These are phyloP conservation scores for Ogataea naganishii DNA, from an alignment of 805 yeast genomes.

Conservation along the genomic window DNA sequence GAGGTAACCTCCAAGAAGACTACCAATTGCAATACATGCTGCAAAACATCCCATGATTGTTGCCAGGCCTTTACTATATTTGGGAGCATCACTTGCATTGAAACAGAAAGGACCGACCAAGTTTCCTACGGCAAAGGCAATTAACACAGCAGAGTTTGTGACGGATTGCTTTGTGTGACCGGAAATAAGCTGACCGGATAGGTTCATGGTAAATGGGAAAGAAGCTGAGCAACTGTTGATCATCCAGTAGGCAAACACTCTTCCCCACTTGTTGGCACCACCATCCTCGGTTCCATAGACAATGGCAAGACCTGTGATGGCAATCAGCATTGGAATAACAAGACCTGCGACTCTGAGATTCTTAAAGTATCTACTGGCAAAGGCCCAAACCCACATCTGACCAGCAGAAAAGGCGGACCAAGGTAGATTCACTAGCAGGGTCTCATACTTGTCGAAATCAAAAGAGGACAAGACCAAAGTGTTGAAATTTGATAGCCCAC, in stretches of 20 bases:
- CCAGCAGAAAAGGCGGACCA: constrained; percentile 17
- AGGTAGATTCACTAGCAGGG: constrained; percentile 7
- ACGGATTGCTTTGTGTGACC: constrained; percentile 46
- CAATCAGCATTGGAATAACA: constrained; percentile 14
- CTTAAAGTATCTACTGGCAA: constrained; percentile 7
- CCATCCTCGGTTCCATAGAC: constrained; percentile 17
- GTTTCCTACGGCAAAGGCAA: constrained; percentile 47
- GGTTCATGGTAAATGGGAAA: constrained; percentile 19
- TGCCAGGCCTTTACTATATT: constrained; percentile 30
- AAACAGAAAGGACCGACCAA: constrained; percentile 45
- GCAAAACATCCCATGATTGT: constrained; percentile 30
- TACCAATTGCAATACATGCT: constrained; percentile 23
- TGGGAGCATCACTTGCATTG: constrained; percentile 34
- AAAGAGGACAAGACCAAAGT: constrained; percentile 17
- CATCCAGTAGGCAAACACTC: constrained; percentile 24
- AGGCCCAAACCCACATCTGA: constrained; percentile 12
- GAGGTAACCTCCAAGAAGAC: constrained; percentile 20
- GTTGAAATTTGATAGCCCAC: constrained; percentile 20
- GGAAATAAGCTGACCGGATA: constrained; percentile 28
- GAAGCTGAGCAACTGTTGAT: constrained; percentile 17
- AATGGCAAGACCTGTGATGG: constrained; percentile 16
- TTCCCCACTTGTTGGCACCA: constrained; percentile 19
- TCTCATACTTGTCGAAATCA: constrained; percentile 6
- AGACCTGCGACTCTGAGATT: constrained; percentile 15
- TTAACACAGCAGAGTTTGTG: constrained; percentile 32